phyloP scores from a whole-genome alignment of 306 rosid genomes.

The Prunus mume region DNA sequence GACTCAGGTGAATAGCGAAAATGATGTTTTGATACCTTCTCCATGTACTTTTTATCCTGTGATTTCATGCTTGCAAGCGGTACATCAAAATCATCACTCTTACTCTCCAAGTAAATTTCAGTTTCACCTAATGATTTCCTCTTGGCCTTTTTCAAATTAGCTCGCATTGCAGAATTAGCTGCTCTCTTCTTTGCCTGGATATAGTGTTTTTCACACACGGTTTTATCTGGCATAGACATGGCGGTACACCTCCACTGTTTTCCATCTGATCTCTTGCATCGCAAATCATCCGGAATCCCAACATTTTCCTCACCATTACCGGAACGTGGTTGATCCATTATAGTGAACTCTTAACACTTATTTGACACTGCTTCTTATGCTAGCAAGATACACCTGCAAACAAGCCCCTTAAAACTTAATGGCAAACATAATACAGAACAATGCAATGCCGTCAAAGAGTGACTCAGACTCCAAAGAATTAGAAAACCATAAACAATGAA shows the following conservation, averaged over 20 bases:
- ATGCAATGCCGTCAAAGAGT: neutral
- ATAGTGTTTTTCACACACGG: conserved; percentile 97
- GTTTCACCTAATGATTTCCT: conserved; percentile 62
- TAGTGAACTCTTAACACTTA: neutral
- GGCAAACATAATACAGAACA: neutral
- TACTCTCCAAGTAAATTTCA: conserved; percentile 61
- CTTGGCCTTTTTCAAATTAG: conserved; percentile 86
- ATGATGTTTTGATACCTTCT: conserved; percentile 60
- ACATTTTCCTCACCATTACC: conserved; percentile 65
- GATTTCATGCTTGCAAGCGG: conserved; percentile 40
- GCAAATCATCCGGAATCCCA: conserved; percentile 90
- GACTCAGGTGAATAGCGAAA: conserved; percentile 57
- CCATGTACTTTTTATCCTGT: conserved; percentile 49
- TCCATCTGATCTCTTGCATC: conserved; percentile 97
- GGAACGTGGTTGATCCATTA: conserved; percentile 60
- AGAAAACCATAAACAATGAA: neutral
- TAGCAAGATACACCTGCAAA: neutral
- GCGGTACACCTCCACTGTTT: conserved; percentile 99
- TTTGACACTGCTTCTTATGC: neutral
- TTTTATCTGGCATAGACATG: conserved; percentile 96
- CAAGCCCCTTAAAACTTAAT: neutral
- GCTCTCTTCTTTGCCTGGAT: conserved; percentile 98
- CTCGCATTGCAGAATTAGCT: conserved; percentile 96
- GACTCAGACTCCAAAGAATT: neutral
- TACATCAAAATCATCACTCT: conserved; percentile 69